A percentile compares a stretch with the other conserved stretches of the same genome.
These are phyloP conservation scores for Austroboletus festivus DNA, from an alignment of 768 basidiomycete species.

Conservation along the genomic window DNA sequence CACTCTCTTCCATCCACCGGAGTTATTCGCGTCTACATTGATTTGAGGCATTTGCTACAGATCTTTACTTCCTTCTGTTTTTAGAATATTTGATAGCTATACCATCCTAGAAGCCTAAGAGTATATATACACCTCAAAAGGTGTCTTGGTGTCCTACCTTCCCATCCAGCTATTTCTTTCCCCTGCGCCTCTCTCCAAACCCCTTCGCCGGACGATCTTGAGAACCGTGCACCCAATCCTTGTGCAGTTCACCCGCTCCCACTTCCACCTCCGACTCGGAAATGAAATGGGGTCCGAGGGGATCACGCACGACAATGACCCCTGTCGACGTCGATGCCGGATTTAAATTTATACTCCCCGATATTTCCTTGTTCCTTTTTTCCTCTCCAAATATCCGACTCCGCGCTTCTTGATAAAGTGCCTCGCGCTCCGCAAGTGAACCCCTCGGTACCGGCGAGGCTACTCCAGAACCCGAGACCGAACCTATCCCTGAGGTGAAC, in stretches of 20 bases:
- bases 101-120: too few relatives aligned
- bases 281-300: conserved; percentile 29
- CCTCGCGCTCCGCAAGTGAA: conserved; percentile 62
- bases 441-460: conserved; percentile 23
- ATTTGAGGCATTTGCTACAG: too few relatives aligned
- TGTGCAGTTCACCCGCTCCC: too few relatives aligned
- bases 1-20: too few relatives aligned
- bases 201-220: conserved; percentile 21
- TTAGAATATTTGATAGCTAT: too few relatives aligned
- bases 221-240: too few relatives aligned
- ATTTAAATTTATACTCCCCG: not conserved
- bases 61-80: too few relatives aligned
- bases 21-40: too few relatives aligned
- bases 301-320: conserved; percentile 29
- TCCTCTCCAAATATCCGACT: conserved; percentile 63
- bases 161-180: conserved; percentile 8
- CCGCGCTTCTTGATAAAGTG: conserved; percentile 68
- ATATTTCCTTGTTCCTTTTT: conserved; percentile 13
- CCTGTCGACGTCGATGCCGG: not conserved
- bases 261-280: not conserved
- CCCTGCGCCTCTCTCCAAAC: conserved; percentile 25
- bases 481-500: not conserved
- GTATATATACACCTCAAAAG: too few relatives aligned
- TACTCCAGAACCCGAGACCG: conserved; percentile 3
- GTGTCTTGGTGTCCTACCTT: not conserved